Evolutionary conservation across 2,329 filamentous ascomycete species (phyloP), one percentile per base, ranked within the genome.

Genomic region (Magnaporthiopsis incrustans): DNA sequence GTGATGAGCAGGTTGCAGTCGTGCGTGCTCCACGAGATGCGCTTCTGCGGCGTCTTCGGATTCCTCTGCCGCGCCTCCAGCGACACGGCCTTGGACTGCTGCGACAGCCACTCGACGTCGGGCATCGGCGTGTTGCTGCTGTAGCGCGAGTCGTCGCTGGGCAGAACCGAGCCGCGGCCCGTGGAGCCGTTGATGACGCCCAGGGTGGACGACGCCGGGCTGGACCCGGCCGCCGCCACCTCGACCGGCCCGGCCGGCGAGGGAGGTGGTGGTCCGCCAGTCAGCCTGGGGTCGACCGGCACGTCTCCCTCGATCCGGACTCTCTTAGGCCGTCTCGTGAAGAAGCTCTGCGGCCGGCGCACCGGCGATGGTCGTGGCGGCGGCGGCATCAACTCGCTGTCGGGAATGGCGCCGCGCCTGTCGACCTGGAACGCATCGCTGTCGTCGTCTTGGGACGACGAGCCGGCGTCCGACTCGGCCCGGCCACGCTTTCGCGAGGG

Each of bases 1-100:
- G 73, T 67, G 38, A 83, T 69, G 59, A 85, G 79, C 50, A 71
- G 66, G 15, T 69, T 57, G 6, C 73, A 73, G 67, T 85, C 82
- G 10, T 69, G 64, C 12, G 73, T 68, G 33, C 76, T 76, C 82
- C 82, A 85, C 10, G 70, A 68, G 59, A 68, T 69, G 61, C 75
- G 74, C 57, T 66, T 64, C 68, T 78, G 77, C 8, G 70, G 71
- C 65, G 71, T 67, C 22, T 59, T 59, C 2, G 62, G 62, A 62
- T 72, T 73, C n/a, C 68, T 68, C 57, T 72, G 70, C 22, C 71
- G 71, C 60, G 73, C 67, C 14, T 70, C 71, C 8, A 71, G 68
- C 59, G 67, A 71, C 63, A 67, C 71, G 65, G 65, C 72, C 63
- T 59, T 67, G 33, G 63, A 69, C 25, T 65, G 67, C 64, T 71